Evolutionary conservation across 306 rosid genomes (phyloP), one percentile per base, ranked within the genome.

Genomic region (Datisca glomerata): DNA sequence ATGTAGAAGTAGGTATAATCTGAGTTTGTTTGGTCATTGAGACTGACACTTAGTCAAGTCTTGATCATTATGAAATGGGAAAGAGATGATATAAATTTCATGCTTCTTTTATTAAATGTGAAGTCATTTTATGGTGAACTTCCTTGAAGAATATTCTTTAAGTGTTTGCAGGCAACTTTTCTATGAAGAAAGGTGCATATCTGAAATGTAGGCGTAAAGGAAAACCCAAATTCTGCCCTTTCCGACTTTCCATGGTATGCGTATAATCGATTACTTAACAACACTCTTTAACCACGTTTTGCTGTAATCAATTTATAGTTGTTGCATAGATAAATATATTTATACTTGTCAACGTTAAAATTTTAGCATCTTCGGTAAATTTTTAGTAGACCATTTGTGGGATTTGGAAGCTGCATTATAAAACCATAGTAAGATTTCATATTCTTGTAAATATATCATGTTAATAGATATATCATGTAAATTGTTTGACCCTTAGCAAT

Each of bases 111-210:
- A 0, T 53, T 58, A 21, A 60, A 49, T 14, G 48, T 41, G 23
- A 7, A 18, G 45, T n/a, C 4, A 41, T 43, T 13, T 3, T 21
- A 21, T 21, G 24, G 8, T 23, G 18, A 8, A 8, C n/a, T 41
- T 41, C 6, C 16, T 20, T n/a, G 44, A 37, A 4, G 19, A 24
- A 34, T 4, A 10, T 32, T 12, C 4, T 41, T 47, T 15, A 27
- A 12, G 55, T 38, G 24, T 55, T 31, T 61, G 73, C 80, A 85
- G 93, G 85, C 93, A 51, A 67, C 80, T 74, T 80, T 6, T 80
- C 89, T 15, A 69, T 85, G 42, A 85, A 80, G 87, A 80, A 78
- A 66, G 96, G 96, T 35, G 73, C 96, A 16, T 64, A 67, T 61
- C 78, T 85, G 24, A 85, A 74, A 72, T 77, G 77, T 52, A 78